A percentile compares a stretch with the other conserved stretches of the same genome.
phyloP scores from a whole-genome alignment of 345 rosid genomes.

The Aurinia saxatilis region DNA sequence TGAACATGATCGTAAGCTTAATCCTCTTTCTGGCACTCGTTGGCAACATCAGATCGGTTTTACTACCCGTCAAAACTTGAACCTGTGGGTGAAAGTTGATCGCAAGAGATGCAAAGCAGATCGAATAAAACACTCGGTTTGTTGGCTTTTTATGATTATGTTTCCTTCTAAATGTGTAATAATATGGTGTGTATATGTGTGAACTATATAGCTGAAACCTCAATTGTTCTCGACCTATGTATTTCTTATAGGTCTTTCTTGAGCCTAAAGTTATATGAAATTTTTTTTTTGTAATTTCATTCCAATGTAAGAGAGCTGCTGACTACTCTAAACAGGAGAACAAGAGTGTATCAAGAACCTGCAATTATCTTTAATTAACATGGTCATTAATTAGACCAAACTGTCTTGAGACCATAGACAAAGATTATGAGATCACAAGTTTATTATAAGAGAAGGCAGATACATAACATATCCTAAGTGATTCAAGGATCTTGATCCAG shows the following conservation, averaged over 20 bases:
- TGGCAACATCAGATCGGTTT: not conserved
- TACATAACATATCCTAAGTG: slow-evolving; percentile 10
- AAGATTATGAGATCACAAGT: not conserved
- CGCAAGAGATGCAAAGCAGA: not conserved
- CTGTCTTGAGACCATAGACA: not conserved
- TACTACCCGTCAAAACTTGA: not conserved
- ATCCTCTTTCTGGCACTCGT: slow-evolving; percentile 13
- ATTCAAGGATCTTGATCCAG: slow-evolving; percentile 21
- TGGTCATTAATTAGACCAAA: not conserved
- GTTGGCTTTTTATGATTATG: too few species aligned
- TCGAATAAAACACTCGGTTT: not conserved
- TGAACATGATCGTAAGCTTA: slow-evolving; percentile 7
- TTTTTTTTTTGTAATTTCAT: not conserved
- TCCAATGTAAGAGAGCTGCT: not conserved
- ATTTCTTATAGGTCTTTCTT: not conserved
- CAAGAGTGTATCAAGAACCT: not conserved
- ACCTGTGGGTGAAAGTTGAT: not conserved
- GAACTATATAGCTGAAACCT: not conserved
- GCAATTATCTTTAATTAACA: not conserved
- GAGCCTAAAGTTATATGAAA: not conserved
- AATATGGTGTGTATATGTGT: not conserved
- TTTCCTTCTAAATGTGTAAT: too few species aligned
- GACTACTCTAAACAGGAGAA: too few species aligned
- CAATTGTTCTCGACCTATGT: not conserved
- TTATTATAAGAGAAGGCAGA: not conserved